A percentile compares a stretch with the other conserved stretches of the same genome.
phyloP scores from a whole-genome alignment of 345 rosid species.

The Eucalyptus erythrocorys region DNA sequence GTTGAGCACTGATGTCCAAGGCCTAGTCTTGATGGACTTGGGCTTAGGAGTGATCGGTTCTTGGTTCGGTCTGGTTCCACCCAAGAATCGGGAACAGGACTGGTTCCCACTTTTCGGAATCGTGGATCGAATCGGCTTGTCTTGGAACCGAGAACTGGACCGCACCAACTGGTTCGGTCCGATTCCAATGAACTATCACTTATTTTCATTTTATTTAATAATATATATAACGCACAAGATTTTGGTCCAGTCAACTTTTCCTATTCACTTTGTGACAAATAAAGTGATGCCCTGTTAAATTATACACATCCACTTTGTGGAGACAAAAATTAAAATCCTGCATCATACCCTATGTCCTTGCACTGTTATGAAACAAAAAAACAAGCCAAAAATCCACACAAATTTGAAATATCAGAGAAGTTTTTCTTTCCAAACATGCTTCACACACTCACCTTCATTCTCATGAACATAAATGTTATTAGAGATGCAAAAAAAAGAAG shows the following conservation, averaged over 20 bases:
- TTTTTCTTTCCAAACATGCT: too few species aligned
- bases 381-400: too few species aligned
- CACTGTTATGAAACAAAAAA: fast-evolving
- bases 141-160: fast-evolving
- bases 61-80: fast-evolving
- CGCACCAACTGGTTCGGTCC: fast-evolving
- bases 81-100: fast-evolving
- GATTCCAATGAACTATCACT: too few species aligned
- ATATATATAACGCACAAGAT: fast-evolving
- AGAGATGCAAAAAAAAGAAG: too few species aligned
- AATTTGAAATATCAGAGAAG: fast-evolving
- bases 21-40: fast-evolving
- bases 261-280: too few species aligned
- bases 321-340: too few species aligned
- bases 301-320: too few species aligned
- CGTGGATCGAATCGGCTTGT: fast-evolving
- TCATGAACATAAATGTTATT: too few species aligned
- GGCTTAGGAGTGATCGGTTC: fast-evolving
- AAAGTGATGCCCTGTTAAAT: fast-evolving
- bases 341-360: too few species aligned
- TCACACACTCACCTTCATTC: too few species aligned
- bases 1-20: fast-evolving
- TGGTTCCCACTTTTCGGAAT: fast-evolving
- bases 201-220: too few species aligned
- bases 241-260: fast-evolving